Conservation (phyloP, 2,329 filamentous ascomycete genomes). For the Epichloe uncinata region DNA sequence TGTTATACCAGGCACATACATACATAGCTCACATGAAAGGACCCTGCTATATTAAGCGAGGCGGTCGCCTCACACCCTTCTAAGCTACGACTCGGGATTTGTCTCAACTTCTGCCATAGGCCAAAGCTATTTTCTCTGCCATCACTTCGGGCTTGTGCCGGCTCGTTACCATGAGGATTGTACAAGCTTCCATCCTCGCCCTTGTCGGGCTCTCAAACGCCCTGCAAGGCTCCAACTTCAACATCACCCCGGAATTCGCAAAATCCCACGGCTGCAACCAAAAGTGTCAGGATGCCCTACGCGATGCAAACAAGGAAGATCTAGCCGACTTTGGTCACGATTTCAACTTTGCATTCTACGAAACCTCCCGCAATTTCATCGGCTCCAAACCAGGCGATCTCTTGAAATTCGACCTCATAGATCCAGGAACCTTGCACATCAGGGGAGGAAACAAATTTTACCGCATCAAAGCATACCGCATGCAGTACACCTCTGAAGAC, state of each 20-base stretch:
- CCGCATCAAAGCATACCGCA: constrained; percentile 7
- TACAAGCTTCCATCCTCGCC: too few species aligned
- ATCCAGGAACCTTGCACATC: constrained; percentile 4
- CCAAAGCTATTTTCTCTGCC: too few species aligned
- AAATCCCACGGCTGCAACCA: constrained; percentile 3
- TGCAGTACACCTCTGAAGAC: constrained; percentile 11
- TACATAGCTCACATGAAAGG: too few species aligned
- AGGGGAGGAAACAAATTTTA: constrained; percentile 7
- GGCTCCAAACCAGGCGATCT: constrained; percentile 6
- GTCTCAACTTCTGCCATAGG: too few species aligned
- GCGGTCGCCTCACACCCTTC: too few species aligned
- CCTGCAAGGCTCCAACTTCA: constrained; percentile 4
- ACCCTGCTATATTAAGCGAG: too few species aligned
- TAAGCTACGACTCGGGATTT: too few species aligned
- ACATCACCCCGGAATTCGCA: not conserved
- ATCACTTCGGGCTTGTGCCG: too few species aligned
- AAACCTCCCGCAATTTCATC: constrained; percentile 7
- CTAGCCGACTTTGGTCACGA: constrained; percentile 1
- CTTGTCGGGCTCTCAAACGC: not conserved
- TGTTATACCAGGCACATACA: too few species aligned
- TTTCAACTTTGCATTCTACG: constrained; percentile 8
- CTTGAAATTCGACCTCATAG: constrained; percentile 8
- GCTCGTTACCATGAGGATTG: too few species aligned
- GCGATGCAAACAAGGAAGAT: not conserved
- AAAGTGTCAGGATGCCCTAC: constrained; percentile 3